Conservation (phyloP, 2,329 filamentous ascomycete genomes). For the Pseudohalonectria lignicola region DNA sequence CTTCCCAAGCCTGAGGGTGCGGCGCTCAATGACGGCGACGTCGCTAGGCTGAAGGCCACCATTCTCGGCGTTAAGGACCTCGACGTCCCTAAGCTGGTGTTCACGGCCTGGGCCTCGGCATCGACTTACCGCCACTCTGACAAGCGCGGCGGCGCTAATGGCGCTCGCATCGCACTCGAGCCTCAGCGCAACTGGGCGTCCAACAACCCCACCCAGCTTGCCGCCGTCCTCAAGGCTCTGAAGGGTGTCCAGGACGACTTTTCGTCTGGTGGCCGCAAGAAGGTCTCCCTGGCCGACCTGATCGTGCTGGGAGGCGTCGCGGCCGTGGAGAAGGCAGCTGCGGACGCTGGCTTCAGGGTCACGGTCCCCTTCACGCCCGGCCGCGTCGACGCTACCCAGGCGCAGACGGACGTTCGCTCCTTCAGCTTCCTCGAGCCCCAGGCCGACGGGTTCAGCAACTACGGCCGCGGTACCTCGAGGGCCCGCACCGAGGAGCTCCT, state of each 20-base stretch:
- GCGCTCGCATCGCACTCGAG: slow-evolving; percentile 59
- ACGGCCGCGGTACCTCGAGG: slow-evolving; percentile 46
- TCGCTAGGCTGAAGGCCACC: slow-evolving; percentile 50
- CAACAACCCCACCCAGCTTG: slow-evolving; percentile 57
- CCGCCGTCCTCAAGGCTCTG: slow-evolving; percentile 39
- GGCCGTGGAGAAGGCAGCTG: slow-evolving; percentile 57
- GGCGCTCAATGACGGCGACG: slow-evolving; percentile 46
- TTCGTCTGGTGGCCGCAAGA: slow-evolving; percentile 47
- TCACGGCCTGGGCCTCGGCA: slow-evolving; percentile 55
- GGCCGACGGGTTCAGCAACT: slow-evolving; percentile 66
- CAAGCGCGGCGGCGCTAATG: slow-evolving; percentile 71
- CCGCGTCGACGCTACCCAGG: slow-evolving; percentile 55
- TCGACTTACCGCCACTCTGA: slow-evolving; percentile 60
- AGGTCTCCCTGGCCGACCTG: slow-evolving; percentile 60
- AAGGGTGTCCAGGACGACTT: slow-evolving; percentile 53
- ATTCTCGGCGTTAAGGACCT: slow-evolving; percentile 47
- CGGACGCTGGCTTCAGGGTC: slow-evolving; percentile 17
- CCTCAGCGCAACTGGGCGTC: slow-evolving; percentile 59
- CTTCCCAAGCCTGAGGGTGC: slow-evolving; percentile 45
- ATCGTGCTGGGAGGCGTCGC: slow-evolving; percentile 59
- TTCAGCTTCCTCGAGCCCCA: slow-evolving; percentile 53
- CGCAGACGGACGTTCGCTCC: slow-evolving; percentile 54
- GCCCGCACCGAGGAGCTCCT: slow-evolving; percentile 55
- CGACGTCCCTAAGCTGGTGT: slow-evolving; percentile 46
- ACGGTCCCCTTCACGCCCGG: slow-evolving; percentile 59